Evolutionary conservation across 2,329 filamentous ascomycete genomes (phyloP).

Genomic region (Trichoderma brevicompactum): DNA sequence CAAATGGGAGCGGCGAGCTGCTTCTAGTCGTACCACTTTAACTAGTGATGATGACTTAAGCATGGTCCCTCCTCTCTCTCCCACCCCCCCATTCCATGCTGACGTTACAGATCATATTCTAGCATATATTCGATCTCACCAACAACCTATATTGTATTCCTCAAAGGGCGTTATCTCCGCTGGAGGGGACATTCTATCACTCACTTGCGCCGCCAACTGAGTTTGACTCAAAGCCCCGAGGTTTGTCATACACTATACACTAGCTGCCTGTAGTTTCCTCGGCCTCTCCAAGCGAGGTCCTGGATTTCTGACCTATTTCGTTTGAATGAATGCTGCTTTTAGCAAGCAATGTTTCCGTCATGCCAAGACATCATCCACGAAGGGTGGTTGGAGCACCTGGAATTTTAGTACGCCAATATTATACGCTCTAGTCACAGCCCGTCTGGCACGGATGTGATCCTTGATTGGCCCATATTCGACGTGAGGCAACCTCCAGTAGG

Average conservation of each 20-base stretch:
- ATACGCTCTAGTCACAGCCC: not conserved
- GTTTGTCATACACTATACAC: conserved; percentile 3
- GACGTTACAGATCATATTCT: conserved; percentile 20
- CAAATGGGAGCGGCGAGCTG: conserved; percentile 1
- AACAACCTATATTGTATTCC: not conserved
- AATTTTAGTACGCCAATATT: not conserved
- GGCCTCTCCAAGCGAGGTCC: conserved; percentile 14
- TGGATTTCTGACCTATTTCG: not conserved
- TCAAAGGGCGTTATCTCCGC: conserved; percentile 9
- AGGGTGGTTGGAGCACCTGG: not conserved
- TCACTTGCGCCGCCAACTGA: not conserved
- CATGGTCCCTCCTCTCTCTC: not conserved
- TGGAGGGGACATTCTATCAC: not conserved
- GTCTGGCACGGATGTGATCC: not conserved
- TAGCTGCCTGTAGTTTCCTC: conserved; percentile 16
- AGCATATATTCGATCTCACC: conserved; percentile 16
- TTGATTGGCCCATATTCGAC: conserved; percentile 3
- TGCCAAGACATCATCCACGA: not conserved
- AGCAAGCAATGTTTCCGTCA: conserved; percentile 4
- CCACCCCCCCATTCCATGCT: not conserved
- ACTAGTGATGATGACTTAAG: conserved; percentile 21
- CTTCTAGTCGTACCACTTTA: not conserved
- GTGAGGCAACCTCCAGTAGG: too few species aligned
- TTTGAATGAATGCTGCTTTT: not conserved
- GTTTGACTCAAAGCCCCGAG: not conserved